These are phyloP conservation scores for Colletotrichum horii DNA, from an alignment of 2,329 filamentous ascomycete genomes.

Conservation along the genomic window DNA sequence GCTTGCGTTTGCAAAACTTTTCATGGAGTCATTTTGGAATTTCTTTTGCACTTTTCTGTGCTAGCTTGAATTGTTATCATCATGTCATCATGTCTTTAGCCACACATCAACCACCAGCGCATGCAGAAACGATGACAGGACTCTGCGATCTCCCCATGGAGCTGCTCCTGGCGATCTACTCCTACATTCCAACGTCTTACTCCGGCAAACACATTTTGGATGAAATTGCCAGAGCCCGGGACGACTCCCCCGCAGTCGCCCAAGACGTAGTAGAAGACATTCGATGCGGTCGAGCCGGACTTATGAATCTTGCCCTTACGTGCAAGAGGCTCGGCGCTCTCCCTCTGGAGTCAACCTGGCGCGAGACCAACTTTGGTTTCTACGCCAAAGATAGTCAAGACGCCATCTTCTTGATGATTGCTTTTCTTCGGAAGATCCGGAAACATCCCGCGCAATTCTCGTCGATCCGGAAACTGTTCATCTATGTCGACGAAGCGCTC, in stretches of 20 bases:
- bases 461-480: not conserved
- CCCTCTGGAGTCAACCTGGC: not conserved
- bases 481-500: not conserved
- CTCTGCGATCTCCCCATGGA: not conserved
- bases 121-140: not conserved
- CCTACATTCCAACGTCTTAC: not conserved
- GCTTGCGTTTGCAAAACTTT: not conserved
- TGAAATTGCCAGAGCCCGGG: not conserved
- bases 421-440: not conserved
- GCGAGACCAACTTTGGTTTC: not conserved
- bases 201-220: not conserved
- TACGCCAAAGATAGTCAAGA: not conserved
- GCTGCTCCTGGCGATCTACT: not conserved
- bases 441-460: not conserved
- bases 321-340: not conserved
- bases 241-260: not conserved
- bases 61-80: not conserved
- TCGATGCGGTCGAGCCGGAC: not conserved
- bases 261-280: not conserved
- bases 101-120: not conserved
- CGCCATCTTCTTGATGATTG: not conserved
- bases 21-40: not conserved
- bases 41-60: not conserved
- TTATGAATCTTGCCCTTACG: not conserved
- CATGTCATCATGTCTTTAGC: not conserved